Conservation (phyloP, 352 stramenopile species). For the Pythium inflatum region DNA sequence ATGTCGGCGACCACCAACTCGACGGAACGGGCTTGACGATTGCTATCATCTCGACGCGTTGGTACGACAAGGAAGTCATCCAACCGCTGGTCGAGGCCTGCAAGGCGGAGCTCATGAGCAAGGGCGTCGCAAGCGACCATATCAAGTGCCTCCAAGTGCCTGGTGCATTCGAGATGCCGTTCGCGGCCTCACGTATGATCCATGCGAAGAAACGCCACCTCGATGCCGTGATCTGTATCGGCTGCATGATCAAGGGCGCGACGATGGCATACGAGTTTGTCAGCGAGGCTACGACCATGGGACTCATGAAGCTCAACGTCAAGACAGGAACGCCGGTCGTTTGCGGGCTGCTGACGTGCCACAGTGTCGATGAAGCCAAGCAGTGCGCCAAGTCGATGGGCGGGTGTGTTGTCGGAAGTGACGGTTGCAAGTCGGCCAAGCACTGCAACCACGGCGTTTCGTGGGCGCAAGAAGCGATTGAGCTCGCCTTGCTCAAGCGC, state of each 20-base stretch:
- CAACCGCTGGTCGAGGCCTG: constrained; percentile 52
- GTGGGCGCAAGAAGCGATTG: constrained; percentile 67
- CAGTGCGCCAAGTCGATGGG: constrained; percentile 51
- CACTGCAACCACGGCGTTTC: constrained; percentile 59
- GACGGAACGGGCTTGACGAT: constrained; percentile 44
- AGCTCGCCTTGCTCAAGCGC: constrained; percentile 91
- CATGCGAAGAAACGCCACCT: constrained; percentile 78
- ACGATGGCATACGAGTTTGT: constrained; percentile 99
- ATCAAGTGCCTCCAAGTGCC: constrained; percentile 81
- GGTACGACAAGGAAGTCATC: constrained; percentile 60
- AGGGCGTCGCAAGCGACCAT: constrained; percentile 51
- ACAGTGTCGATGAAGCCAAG: constrained; percentile 92
- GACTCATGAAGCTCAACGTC: constrained; percentile 96
- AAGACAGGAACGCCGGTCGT: constrained; percentile 85
- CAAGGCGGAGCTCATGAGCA: constrained; percentile 58
- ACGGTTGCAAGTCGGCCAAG: constrained; percentile 20
- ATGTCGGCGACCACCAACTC: background rate
- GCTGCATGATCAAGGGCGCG: constrained; percentile 94
- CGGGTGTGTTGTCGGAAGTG: constrained; percentile 22
- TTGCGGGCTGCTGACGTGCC: constrained; percentile 93
- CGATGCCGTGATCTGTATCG: constrained; percentile 96
- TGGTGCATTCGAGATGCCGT: constrained; percentile 96
- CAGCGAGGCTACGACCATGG: constrained; percentile 91
- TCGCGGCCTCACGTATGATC: constrained; percentile 84
- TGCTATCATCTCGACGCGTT: constrained; percentile 63